Evolutionary conservation across 1,284 basidiomycete species (phyloP), one percentile per base, ranked within the genome.

Genomic region (Heterobasidion irregulare): DNA sequence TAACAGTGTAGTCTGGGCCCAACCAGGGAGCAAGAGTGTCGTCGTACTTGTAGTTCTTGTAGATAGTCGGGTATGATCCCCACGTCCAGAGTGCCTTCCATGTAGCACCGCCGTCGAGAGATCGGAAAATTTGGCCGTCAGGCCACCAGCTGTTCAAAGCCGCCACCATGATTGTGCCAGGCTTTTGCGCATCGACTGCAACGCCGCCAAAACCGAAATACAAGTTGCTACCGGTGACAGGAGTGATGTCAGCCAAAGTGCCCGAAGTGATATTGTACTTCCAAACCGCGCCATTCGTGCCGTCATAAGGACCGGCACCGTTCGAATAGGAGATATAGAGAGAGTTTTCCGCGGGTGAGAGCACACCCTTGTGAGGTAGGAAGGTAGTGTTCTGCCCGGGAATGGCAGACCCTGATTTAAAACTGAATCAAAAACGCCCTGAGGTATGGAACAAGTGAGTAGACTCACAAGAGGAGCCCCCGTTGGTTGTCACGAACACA

Each of bases 121-220:
- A 81, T 12, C 83, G 76, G 72, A 76, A 84, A 19, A 84, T 83
- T 60, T 83, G 80, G n/a, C 82, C 83, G 62, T 86, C 82, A 5
- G 82, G 82, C 74, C 71, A 70, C 69, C 66, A 72, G 15, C 75
- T 26, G 47, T 49, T 47, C 15, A 46, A 15, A 38, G 52, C 55
- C 43, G 83, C 82, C 8, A 83, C 82, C 83, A 85, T 84, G 59
- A 85, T 67, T 4, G 79, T 84, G 2, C 83, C 83, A 15, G 82
- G 80, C 51, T 70, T 75, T 58, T 82, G 78, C 5, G 76, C 56
- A 60, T 86, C 83, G 47, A 86, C 75, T 3, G 80, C 71, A 1
- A 86, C 67, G 48, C 83, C 83, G 52, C 83, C 82, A 59, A 78
- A 79, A 6, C 75, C 75, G 61, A 75, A 81, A 60, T 72, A 74